A percentile compares a stretch with the other conserved stretches of the same genome.
phyloP scores from a whole-genome alignment of 169 alveolate species.

The Plasmodium knowlesi region DNA sequence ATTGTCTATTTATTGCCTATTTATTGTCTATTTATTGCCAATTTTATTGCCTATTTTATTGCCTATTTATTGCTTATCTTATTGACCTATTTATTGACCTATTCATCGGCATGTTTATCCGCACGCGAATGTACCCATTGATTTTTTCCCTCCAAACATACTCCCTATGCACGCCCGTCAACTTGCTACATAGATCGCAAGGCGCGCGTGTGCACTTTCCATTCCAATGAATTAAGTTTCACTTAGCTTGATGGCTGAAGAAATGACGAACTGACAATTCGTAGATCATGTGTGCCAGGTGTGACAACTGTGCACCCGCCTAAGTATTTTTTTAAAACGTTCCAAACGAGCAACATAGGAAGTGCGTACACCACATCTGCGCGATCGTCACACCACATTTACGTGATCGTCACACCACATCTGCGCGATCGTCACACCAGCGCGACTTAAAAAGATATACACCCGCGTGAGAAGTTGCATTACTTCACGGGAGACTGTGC shows the following conservation, averaged over 20 bases:
- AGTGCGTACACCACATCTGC: not conserved
- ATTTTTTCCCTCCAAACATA: not conserved
- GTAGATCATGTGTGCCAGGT: too few relatives aligned
- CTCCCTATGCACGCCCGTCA: not conserved
- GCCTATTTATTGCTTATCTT: too few relatives aligned
- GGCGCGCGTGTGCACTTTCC: not conserved
- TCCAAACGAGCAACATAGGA: not conserved
- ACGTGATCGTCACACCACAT: too few relatives aligned
- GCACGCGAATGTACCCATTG: not conserved
- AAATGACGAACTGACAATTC: not conserved
- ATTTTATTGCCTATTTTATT: too few relatives aligned
- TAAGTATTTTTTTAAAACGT: not conserved
- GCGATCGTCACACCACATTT: too few relatives aligned
- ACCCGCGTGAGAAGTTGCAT: not conserved
- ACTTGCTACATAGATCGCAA: not conserved
- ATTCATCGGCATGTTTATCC: not conserved
- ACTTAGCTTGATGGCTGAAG: not conserved
- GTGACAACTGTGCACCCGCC: not conserved
- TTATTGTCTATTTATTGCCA: too few relatives aligned
- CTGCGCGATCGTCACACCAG: not conserved
- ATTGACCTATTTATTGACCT: too few relatives aligned
- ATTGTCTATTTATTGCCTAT: too few relatives aligned
- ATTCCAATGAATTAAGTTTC: not conserved
- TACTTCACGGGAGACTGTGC: too few relatives aligned
- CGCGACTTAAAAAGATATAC: not conserved